These are phyloP conservation scores for Cytospora paraplurivora DNA, from an alignment of 2,329 filamentous ascomycete species.

Conservation along the genomic window DNA sequence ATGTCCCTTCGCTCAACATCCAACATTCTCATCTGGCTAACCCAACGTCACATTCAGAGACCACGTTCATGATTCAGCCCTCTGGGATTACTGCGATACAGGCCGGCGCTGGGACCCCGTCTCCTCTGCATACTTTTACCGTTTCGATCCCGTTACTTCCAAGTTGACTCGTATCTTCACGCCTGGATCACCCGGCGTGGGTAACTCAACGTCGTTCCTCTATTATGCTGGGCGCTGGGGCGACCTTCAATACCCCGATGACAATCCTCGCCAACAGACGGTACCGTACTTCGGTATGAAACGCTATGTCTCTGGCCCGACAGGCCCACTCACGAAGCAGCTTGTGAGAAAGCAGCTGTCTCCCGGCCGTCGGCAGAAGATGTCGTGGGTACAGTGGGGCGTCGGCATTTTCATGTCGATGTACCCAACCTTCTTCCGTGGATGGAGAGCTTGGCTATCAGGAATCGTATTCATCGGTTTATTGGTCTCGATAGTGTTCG, in stretches of 20 bases:
- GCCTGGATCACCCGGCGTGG: constrained; percentile 14
- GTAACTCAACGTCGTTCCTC: constrained; percentile 40
- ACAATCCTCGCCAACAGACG: constrained; percentile 38
- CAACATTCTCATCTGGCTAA: not conserved
- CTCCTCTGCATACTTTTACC: constrained; percentile 41
- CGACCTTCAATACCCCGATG: constrained; percentile 37
- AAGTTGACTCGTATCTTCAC: constrained; percentile 31
- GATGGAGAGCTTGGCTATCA: constrained; percentile 39
- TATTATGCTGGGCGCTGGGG: constrained; percentile 41
- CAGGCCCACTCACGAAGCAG: constrained; percentile 39
- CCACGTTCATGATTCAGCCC: constrained; percentile 38
- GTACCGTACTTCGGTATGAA: constrained; percentile 39
- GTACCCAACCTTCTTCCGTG: constrained; percentile 41
- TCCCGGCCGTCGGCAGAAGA: constrained; percentile 33
- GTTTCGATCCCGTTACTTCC: constrained; percentile 34
- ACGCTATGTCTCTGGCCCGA: constrained; percentile 38
- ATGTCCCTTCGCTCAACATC: not conserved
- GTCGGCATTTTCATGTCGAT: constrained; percentile 35
- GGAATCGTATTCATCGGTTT: constrained; percentile 28
- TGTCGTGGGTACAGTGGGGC: constrained; percentile 36
- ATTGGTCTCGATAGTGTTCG: constrained; percentile 19
- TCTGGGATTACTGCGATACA: constrained; percentile 40
- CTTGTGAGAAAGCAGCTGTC: constrained; percentile 39
- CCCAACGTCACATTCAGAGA: constrained; percentile 28
- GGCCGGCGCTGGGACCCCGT: constrained; percentile 41